phyloP scores from a whole-genome alignment of 192 early-diverging fungal species.

The Globomyces pollinis-pini region DNA sequence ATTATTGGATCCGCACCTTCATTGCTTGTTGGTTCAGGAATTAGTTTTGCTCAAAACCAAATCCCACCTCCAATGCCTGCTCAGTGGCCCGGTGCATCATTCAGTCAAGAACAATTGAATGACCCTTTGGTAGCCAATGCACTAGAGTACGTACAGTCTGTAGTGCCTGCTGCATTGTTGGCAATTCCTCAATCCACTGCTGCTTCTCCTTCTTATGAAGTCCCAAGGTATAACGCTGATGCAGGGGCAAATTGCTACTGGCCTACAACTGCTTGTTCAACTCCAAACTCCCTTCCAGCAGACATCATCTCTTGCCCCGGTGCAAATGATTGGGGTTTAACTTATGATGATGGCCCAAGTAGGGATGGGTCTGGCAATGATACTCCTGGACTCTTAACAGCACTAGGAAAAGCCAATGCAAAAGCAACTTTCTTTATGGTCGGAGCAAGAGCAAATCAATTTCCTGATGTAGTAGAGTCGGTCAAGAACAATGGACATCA shows the following conservation, averaged over 20 bases:
- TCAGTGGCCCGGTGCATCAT: too few species aligned
- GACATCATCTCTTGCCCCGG: neutral
- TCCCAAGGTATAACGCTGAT: neutral
- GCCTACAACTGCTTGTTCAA: neutral
- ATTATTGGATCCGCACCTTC: too few species aligned
- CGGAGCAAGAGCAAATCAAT: conserved; percentile 39
- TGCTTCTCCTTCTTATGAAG: too few species aligned
- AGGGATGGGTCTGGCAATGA: too few species aligned
- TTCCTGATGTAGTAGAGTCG: conserved; percentile 36
- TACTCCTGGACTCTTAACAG: conserved; percentile 51
- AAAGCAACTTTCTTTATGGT: conserved; percentile 70
- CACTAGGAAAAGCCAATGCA: conserved; percentile 14
- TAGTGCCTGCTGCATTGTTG: too few species aligned
- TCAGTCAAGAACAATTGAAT: too few species aligned
- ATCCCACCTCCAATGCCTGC: too few species aligned
- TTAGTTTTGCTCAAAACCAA: too few species aligned
- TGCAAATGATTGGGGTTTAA: conserved; percentile 4
- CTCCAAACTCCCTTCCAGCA: neutral
- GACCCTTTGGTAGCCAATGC: too few species aligned
- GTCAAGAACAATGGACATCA: conserved; percentile 50
- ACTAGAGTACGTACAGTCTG: too few species aligned
- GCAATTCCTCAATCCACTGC: too few species aligned
- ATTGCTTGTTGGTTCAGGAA: too few species aligned
- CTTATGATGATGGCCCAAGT: conserved; percentile 40
- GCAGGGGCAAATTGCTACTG: neutral